phyloP scores from a whole-genome alignment of 495 filamentous ascomycete species.

The Annulohypoxylon maeteangense region DNA sequence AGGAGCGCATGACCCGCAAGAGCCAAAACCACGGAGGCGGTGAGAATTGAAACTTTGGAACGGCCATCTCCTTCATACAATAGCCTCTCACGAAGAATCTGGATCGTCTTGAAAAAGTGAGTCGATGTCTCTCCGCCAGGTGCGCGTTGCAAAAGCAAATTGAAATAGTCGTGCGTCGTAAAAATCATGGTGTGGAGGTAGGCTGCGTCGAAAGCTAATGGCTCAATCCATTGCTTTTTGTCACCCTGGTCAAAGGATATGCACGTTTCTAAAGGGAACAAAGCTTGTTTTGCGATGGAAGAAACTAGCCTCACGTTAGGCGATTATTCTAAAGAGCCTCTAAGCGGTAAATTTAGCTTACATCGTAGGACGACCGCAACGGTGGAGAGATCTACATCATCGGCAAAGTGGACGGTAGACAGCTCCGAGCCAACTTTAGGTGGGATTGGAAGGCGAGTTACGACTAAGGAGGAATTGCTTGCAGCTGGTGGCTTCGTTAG shows the following conservation, averaged over 20 bases:
- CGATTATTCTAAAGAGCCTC: background rate
- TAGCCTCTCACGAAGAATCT: conserved; percentile 52
- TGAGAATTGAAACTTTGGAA: conserved; percentile 32
- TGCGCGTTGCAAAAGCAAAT: conserved; percentile 14
- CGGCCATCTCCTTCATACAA: conserved; percentile 6
- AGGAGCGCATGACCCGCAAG: conserved; percentile 48
- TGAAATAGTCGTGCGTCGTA: conserved; percentile 50
- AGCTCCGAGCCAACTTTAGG: conserved; percentile 36
- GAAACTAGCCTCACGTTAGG: conserved; percentile 47
- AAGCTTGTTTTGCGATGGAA: conserved; percentile 50
- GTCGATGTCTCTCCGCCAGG: background rate
- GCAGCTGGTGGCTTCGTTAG: background rate
- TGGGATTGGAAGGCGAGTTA: conserved; percentile 9
- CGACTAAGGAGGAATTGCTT: background rate
- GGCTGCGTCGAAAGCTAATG: conserved; percentile 49
- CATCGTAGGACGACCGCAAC: conserved; percentile 30
- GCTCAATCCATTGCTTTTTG: conserved; percentile 47
- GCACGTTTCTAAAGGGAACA: conserved; percentile 52
- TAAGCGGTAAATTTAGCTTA: conserved; percentile 19
- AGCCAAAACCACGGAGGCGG: conserved; percentile 48
- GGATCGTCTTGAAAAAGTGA: conserved; percentile 49
- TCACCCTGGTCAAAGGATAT: conserved; percentile 48
- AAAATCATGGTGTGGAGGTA: conserved; percentile 55
- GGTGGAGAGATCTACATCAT: conserved; percentile 22
- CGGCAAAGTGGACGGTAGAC: conserved; percentile 47